Evolutionary conservation across 257 asterid genomes (phyloP).

Genomic region (Solanum neorickii): DNA sequence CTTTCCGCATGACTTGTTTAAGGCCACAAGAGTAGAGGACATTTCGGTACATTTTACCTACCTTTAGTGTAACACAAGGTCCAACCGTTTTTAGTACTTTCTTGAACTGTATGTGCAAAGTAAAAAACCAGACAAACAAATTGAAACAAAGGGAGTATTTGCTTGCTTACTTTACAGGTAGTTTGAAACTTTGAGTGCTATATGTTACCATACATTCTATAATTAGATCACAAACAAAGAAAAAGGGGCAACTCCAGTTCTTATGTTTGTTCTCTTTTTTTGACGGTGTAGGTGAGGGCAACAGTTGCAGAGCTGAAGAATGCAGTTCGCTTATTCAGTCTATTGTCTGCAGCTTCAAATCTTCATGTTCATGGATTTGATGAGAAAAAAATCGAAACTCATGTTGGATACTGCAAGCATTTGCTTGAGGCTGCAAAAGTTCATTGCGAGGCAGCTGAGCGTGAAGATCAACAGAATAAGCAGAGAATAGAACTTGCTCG

Average conservation of each 20-base stretch:
- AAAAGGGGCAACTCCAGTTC: neutral
- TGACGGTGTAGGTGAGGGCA: slow-evolving; percentile 51
- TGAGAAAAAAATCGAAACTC: slow-evolving; percentile 95
- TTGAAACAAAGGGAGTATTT: neutral
- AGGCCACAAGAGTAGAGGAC: neutral
- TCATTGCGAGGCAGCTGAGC: slow-evolving; percentile 92
- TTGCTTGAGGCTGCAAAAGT: slow-evolving; percentile 92
- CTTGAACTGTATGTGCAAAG: neutral
- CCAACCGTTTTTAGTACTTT: neutral
- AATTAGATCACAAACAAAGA: neutral
- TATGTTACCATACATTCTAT: neutral
- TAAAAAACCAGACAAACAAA: neutral
- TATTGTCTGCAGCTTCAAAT: slow-evolving; percentile 78
- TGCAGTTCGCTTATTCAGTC: slow-evolving; percentile 91
- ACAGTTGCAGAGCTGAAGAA: slow-evolving; percentile 94
- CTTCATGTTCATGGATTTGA: slow-evolving; percentile 92
- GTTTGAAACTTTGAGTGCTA: neutral
- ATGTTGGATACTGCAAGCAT: slow-evolving; percentile 92
- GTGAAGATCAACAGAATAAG: slow-evolving; percentile 71
- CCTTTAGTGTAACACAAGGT: neutral
- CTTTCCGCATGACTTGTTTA: neutral
- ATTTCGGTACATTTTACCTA: neutral
- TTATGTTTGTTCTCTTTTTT: neutral
- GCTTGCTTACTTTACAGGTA: neutral
- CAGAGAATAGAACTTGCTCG: slow-evolving; percentile 79